These are phyloP conservation scores for Phytopythium boreale DNA, from an alignment of 352 stramenopile species.

Conservation along the genomic window DNA sequence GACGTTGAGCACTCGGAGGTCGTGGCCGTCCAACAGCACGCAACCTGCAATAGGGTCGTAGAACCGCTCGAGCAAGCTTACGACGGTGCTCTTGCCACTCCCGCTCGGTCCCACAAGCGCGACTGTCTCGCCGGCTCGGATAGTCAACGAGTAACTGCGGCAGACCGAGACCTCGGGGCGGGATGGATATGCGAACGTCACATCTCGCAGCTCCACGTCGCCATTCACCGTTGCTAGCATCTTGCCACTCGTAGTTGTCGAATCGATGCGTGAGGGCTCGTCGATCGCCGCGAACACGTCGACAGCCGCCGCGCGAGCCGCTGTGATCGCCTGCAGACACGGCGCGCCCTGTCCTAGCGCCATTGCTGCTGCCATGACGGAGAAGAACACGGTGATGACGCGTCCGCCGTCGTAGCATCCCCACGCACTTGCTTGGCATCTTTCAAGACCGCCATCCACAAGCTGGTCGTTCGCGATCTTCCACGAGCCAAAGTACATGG, in stretches of 20 bases:
- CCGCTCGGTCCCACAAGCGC: conserved; percentile 55
- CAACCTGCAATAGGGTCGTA: conserved; percentile 40
- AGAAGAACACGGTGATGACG: conserved; percentile 50
- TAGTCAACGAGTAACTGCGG: conserved; percentile 32
- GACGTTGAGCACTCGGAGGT: conserved; percentile 67
- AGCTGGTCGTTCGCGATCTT: conserved; percentile 33
- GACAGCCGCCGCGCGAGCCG: conserved; percentile 30
- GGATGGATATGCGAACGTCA: conserved; percentile 59
- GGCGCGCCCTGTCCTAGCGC: conserved; percentile 34
- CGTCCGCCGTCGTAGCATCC: conserved; percentile 38
- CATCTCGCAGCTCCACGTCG: conserved; percentile 74
- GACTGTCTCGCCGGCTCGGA: conserved; percentile 45
- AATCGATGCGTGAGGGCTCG: conserved; percentile 42
- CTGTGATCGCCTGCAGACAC: conserved; percentile 32
- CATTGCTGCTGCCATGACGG: conserved; percentile 36
- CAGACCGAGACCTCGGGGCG: conserved; percentile 39
- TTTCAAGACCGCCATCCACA: conserved; percentile 20
- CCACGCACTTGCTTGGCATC: conserved; percentile 20
- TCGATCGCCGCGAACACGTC: conserved; percentile 57
- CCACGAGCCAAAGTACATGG: conserved; percentile 39
- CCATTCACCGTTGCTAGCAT: conserved; percentile 35
- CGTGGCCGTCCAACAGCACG: conserved; percentile 42
- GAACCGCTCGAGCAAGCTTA: conserved; percentile 54
- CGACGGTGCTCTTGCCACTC: conserved; percentile 58
- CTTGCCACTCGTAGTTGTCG: conserved; percentile 20